These are phyloP conservation scores for Jimgerdemannia lactiflua DNA, from an alignment of 192 early-diverging fungal species.

Conservation along the genomic window DNA sequence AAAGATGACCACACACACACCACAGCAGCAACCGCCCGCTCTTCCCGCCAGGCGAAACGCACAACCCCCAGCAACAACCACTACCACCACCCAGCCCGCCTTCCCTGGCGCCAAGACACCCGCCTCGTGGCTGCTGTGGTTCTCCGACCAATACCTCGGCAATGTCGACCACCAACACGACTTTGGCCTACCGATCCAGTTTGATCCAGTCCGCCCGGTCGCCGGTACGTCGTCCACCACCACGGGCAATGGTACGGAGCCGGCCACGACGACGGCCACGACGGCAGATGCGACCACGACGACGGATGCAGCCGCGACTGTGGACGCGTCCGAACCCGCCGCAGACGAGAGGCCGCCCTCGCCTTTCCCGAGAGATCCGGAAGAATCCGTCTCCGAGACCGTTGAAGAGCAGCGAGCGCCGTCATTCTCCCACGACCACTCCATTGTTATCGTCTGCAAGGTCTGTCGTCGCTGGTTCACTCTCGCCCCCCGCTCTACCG, in stretches of 20 bases:
- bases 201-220: too few relatives aligned
- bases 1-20: too few relatives aligned
- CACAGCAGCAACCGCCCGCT: too few relatives aligned
- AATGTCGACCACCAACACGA: neutral
- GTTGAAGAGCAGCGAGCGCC: neutral
- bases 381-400: neutral
- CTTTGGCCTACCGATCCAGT: neutral
- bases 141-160: neutral
- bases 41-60: too few relatives aligned
- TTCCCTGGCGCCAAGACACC: neutral
- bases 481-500: neutral
- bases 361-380: too few relatives aligned
- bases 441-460: neutral
- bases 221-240: too few relatives aligned
- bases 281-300: neutral
- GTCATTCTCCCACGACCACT: neutral
- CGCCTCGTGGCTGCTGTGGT: neutral
- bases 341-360: neutral
- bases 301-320: neutral
- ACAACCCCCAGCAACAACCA: too few relatives aligned
- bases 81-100: neutral
- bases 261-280: too few relatives aligned
- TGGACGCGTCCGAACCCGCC: neutral
- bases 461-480: neutral
- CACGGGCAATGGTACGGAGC: too few relatives aligned